Evolutionary conservation across 306 rosid species (phyloP).

Genomic region (Potentilla sterilis): DNA sequence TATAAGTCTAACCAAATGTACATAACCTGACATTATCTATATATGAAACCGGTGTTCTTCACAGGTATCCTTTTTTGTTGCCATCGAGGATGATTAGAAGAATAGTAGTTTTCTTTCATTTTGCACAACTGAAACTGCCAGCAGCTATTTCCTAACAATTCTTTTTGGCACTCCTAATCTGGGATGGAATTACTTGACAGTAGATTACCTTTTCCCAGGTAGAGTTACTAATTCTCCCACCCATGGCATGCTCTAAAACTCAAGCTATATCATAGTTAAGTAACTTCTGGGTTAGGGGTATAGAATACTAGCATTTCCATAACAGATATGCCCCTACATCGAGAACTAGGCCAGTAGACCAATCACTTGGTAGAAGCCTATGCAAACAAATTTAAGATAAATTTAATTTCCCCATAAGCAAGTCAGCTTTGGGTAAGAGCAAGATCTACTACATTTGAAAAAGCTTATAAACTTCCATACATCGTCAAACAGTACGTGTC

Average conservation of each 20-base stretch:
- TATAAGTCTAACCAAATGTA: conserved; percentile 29
- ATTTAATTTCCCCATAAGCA: not conserved
- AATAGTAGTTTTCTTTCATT: conserved; percentile 19
- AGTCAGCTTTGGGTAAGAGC: not conserved
- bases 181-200: conserved; percentile 8
- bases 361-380: not conserved
- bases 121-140: conserved; percentile 10
- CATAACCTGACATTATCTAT: conserved; percentile 28
- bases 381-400: not conserved
- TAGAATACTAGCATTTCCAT: not conserved
- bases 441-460: not conserved
- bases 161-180: not conserved
- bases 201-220: conserved; percentile 12
- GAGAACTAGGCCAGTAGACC: not conserved
- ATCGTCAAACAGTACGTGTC: not conserved
- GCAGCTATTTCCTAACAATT: conserved; percentile 19
- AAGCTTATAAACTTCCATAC: not conserved
- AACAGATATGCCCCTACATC: not conserved
- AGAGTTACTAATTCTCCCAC: not conserved
- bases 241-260: conserved; percentile 15
- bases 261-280: not conserved
- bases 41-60: conserved; percentile 9
- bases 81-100: conserved; percentile 28
- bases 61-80: conserved; percentile 29
- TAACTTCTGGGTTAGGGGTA: not conserved